Base-by-base conservation (phyloP, 192 early-diverging fungal species). In the Rhizophagus prolifer region DNA sequence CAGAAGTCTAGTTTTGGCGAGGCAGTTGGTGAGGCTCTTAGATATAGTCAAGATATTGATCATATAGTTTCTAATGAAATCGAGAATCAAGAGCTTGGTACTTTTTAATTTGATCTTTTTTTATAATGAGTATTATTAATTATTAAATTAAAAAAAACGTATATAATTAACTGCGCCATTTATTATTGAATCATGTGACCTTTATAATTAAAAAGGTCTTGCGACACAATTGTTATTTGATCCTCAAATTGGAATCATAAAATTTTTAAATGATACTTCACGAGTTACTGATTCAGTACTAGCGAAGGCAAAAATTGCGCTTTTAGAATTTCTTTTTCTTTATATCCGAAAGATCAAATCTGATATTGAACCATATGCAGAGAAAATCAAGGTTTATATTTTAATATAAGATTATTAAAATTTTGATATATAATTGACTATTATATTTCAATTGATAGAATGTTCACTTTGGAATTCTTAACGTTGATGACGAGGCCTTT, bases 261-360 rank as follows among this genome's bases (percentile, higher is more conserved):
- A 77, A 30, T 84, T 86, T 58, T 34, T 87, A 6, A 67, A 72
- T 46, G 69, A 74, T 25, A 75, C 81, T n/a, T 73, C 26, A 12
- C 21, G 34, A 16, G 41, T 80, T 21, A 74, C 70, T 30, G 82
- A 81, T 59, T 41, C 72, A 19, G 74, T 73, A 25, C 79, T 78
- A 21, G 65, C 14, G 10, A 68, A 65, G 1, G 84, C 84, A 7
- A 81, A 86, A 23, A 71, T 76, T 8, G 81, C 68, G 9, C 76
- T 87, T 10, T 79, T 88, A 16, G 86, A 85, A 46, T 87, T 87
- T 64, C 74, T 85, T 36, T 77, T 79, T 16, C 69, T 80, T 41
- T 86, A 81, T 70, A 80, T 86, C 63, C 77, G 74, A 69, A 80
- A 79, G 14, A 79, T 80, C 25, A 74, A 64, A 3, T 44, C 76